These are phyloP conservation scores for Diplodia intermedia DNA, from an alignment of 2,329 filamentous ascomycete genomes.

Conservation along the genomic window DNA sequence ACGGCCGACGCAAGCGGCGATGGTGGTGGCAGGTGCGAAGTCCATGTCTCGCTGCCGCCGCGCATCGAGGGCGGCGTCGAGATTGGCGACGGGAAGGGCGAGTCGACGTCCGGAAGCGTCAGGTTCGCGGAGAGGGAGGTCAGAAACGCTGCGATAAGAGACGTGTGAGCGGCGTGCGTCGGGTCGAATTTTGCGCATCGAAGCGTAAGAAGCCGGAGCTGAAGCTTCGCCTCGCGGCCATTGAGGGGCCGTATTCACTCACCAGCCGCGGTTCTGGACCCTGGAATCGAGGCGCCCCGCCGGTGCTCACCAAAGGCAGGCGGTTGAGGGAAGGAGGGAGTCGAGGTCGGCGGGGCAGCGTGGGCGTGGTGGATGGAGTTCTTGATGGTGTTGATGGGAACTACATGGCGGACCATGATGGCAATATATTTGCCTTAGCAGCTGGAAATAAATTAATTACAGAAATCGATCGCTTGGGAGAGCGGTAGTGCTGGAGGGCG, in stretches of 20 bases:
- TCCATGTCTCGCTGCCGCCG: slow-evolving; percentile 50
- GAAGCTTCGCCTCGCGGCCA: background rate
- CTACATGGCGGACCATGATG: slow-evolving; percentile 33
- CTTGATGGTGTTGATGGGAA: slow-evolving; percentile 33
- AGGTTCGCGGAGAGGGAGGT: slow-evolving; percentile 82
- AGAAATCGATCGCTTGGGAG: slow-evolving; percentile 8
- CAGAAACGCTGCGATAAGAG: slow-evolving; percentile 71
- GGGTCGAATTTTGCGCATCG: background rate
- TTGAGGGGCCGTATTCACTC: slow-evolving; percentile 34
- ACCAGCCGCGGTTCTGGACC: slow-evolving; percentile 50
- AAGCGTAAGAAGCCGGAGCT: background rate
- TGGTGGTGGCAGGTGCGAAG: slow-evolving; percentile 45
- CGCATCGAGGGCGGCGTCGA: slow-evolving; percentile 67
- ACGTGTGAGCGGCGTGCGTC: slow-evolving; percentile 13
- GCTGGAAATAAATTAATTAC: slow-evolving; percentile 12
- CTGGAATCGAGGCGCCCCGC: slow-evolving; percentile 39
- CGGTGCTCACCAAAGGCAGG: slow-evolving; percentile 32
- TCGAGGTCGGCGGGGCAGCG: slow-evolving; percentile 21
- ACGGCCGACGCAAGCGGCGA: slow-evolving; percentile 46
- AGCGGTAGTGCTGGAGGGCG: slow-evolving; percentile 17
- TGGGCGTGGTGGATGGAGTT: slow-evolving; percentile 28
- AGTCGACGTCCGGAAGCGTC: slow-evolving; percentile 65
- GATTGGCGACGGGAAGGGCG: slow-evolving; percentile 64
- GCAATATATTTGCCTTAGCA: slow-evolving; percentile 13
- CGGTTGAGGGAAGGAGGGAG: slow-evolving; percentile 4